These are phyloP conservation scores for Diphasiastrum complanatum DNA, from an alignment of 83 land plant genomes.

Conservation along the genomic window DNA sequence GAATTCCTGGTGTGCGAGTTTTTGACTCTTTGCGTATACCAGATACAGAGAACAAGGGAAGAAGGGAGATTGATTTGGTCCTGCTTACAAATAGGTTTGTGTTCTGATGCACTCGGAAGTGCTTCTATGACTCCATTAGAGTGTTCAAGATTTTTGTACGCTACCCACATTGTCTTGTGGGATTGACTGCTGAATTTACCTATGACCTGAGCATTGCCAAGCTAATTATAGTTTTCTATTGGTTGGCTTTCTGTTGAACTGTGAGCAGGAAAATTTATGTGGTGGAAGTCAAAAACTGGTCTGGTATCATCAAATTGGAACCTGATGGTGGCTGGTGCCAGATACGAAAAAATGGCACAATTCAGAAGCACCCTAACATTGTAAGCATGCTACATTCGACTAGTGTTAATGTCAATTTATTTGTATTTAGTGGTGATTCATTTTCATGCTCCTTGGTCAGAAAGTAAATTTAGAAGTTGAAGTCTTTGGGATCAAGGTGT, in stretches of 20 bases:
- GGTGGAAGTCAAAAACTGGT: slow-evolving; percentile 31
- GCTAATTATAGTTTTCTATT: too few species aligned
- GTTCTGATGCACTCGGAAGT: not conserved
- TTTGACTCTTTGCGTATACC: slow-evolving; percentile 30
- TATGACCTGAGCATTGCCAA: too few species aligned
- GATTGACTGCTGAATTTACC: too few species aligned
- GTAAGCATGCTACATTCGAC: slow-evolving; percentile 11
- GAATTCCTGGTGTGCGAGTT: slow-evolving; percentile 27
- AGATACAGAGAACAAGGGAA: slow-evolving; percentile 24
- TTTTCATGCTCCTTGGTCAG: not conserved
- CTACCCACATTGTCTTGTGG: too few species aligned
- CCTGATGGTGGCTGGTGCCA: slow-evolving; percentile 28
- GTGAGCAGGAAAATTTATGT: slow-evolving; percentile 31
- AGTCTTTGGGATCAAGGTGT: too few species aligned
- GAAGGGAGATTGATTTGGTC: slow-evolving; percentile 31
- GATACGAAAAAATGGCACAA: slow-evolving; percentile 21
- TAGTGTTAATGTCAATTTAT: not conserved
- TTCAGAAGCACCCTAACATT: slow-evolving; percentile 9
- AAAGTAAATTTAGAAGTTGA: not conserved
- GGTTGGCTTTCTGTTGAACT: too few species aligned
- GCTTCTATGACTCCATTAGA: too few species aligned
- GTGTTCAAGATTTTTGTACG: too few species aligned
- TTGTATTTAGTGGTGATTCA: not conserved
- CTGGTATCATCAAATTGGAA: slow-evolving; percentile 17
- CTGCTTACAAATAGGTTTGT: slow-evolving; percentile 25